Evolutionary conservation across 2,329 filamentous ascomycete species (phyloP).

Genomic region (Sporothrix brunneoviolacea): DNA sequence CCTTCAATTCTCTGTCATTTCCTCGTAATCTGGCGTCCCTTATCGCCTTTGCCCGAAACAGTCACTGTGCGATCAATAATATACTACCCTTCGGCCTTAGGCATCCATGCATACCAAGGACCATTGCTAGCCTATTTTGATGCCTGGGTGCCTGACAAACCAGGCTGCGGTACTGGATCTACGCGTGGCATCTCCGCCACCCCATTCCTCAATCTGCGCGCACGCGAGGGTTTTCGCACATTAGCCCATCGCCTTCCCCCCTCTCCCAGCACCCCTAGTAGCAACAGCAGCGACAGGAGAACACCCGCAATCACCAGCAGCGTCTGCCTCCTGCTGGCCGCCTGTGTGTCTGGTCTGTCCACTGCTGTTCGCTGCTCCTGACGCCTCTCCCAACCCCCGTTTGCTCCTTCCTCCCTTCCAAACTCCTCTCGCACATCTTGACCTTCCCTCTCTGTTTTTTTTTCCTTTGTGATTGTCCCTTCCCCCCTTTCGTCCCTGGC

Average conservation of each 20-base stretch:
- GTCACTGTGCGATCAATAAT: constrained; percentile 1
- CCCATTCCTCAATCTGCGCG: constrained; percentile 19
- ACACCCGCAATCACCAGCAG: background rate
- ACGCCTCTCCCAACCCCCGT: constrained; percentile 22
- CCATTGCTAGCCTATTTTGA: background rate
- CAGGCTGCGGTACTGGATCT: constrained; percentile 20
- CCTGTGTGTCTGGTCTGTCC: background rate
- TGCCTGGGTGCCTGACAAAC: constrained; percentile 15
- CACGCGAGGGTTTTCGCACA: constrained; percentile 12
- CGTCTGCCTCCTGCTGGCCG: background rate
- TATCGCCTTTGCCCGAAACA: constrained; percentile 5
- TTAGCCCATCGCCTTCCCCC: constrained; percentile 6
- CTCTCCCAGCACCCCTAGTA: background rate
- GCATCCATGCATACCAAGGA: constrained; percentile 12
- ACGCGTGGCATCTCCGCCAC: constrained; percentile 15
- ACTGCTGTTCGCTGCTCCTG: background rate
- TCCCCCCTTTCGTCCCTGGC: background rate
- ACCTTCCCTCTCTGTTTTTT: constrained; percentile 9
- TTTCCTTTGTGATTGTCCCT: background rate
- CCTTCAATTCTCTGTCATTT: too few species aligned
- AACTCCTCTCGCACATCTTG: constrained; percentile 15
- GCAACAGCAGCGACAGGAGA: background rate
- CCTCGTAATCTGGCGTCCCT: too few species aligned
- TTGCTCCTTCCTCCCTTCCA: constrained; percentile 17
- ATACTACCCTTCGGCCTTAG: constrained; percentile 15